Conservation (phyloP, 176 grass and related monocot genomes). For the Oryza officinalis region DNA sequence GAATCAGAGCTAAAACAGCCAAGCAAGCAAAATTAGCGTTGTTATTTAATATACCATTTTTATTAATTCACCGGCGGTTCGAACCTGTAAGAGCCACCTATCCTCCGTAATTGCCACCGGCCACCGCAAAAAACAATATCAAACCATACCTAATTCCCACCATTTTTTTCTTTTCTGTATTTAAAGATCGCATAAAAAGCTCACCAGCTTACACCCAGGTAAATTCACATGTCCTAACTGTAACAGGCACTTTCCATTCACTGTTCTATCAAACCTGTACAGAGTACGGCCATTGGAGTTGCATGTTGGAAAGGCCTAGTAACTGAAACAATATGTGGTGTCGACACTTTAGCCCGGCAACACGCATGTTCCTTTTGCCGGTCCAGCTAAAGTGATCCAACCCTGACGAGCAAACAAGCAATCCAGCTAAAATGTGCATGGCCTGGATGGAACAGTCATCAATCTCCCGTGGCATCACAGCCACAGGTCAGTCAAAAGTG, state of each 20-base stretch:
- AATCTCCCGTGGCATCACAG: not conserved
- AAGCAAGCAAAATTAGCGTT: no score
- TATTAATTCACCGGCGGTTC: no score
- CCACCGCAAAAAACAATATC: no score
- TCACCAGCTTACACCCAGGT: no score
- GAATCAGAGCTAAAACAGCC: no score
- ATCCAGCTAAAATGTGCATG: no score
- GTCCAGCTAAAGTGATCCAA: slow-evolving; percentile 1
- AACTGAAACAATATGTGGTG: not conserved
- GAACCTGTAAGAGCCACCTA: no score
- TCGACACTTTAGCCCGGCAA: not conserved
- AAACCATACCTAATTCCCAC: no score
- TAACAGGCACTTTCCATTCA: not conserved
- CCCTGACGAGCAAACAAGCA: not conserved
- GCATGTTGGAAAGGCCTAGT: not conserved
- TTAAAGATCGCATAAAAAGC: no score
- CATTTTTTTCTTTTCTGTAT: no score
- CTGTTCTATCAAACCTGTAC: not conserved
- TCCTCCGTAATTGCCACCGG: no score
- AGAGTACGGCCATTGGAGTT: not conserved
- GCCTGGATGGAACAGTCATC: not conserved
- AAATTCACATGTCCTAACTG: not conserved
- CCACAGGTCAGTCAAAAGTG: not conserved
- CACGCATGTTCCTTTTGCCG: not conserved
- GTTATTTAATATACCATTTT: no score